A percentile compares a stretch with the other conserved stretches of the same genome.
Evolutionary conservation across 495 filamentous ascomycete species (phyloP).

Genomic region (Podospora comata): DNA sequence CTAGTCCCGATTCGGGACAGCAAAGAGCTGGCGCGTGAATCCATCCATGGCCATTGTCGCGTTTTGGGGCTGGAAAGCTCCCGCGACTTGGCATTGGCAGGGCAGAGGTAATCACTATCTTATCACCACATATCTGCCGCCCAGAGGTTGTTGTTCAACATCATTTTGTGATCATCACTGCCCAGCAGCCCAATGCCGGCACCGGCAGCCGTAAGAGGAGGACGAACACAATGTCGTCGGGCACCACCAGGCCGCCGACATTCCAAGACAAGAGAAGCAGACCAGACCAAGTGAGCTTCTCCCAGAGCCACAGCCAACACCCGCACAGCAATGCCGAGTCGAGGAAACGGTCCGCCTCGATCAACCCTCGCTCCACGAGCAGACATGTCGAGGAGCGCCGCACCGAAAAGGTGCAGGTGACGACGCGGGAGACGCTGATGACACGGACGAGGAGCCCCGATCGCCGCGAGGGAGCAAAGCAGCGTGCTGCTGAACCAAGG

Average conservation of each 20-base stretch:
- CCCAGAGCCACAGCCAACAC: constrained; percentile 16
- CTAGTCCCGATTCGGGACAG: constrained; percentile 7
- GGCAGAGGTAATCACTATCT: background rate
- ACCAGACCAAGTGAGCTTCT: constrained; percentile 27
- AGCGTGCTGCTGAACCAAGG: constrained; percentile 44
- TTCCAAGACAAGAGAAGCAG: constrained; percentile 41
- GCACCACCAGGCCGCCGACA: constrained; percentile 26
- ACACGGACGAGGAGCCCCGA: constrained; percentile 63
- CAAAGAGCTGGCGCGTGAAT: constrained; percentile 3
- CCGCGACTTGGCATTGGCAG: constrained; percentile 17
- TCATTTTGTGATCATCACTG: background rate
- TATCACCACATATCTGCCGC: background rate
- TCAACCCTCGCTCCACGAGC: constrained; percentile 39
- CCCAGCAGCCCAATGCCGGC: constrained; percentile 11
- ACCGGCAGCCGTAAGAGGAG: constrained; percentile 13
- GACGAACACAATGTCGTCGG: constrained; percentile 38
- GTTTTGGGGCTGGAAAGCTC: constrained; percentile 18
- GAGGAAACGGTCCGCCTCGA: constrained; percentile 46
- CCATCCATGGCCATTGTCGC: constrained; percentile 5
- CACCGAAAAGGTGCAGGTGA: constrained; percentile 55
- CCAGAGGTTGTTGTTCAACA: background rate
- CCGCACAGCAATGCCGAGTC: constrained; percentile 22
- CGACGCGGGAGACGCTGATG: constrained; percentile 62
- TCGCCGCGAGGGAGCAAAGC: constrained; percentile 52
- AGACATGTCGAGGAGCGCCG: constrained; percentile 43